Base-by-base conservation (phyloP, 352 stramenopile species). In the Globisporangium cylindrosporum region DNA sequence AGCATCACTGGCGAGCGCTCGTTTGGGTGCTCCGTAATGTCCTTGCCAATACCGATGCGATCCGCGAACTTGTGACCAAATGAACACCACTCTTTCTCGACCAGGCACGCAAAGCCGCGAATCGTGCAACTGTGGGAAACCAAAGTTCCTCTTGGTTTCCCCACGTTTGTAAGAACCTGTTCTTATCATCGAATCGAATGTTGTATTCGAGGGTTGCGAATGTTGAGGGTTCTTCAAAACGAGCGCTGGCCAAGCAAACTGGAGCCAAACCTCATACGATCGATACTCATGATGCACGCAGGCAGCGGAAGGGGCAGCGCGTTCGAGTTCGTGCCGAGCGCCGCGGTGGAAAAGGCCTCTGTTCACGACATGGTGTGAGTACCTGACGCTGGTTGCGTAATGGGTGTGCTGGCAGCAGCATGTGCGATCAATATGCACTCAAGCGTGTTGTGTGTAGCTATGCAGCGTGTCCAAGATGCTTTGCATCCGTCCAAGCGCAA, bases 51-150 rank as follows among this genome's bases (percentile, higher is more conserved):
- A 9, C 90, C 88, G 67, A 93, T 79, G 22, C 91, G 78, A 55
- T 97, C 88, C 0, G 84, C 78, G 66, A 97, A 97, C 71, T 95
- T 97, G 80, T 97, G 90, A 10, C 91, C 91, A 54, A 97, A 97
- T 3, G 86, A 89, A 48, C 83, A 95, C 87, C 87, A 96, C 29
- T 96, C 87, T 59, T 96, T 96, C 72, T 96, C 89, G 0, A 95
- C 75, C 0, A 96, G 75, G 22, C 85, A 88, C 1, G 89, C 87
- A 63, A 96, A 96, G 1, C 89, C 89, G 0, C 86, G 82, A 34
- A 96, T 91, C 15, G 22, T 29, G 29, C 29, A 32, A 32, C 4
- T 32, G 4, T 32, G 29, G 29, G 29, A 32, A 32, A 32, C 29
- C 29, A 32, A 29, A 29, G 29, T 8, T 32, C 29, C 29, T 8